These are phyloP conservation scores for Cutaneotrichosporon sp. DNA, from an alignment of 1,284 basidiomycete species.

Conservation along the genomic window DNA sequence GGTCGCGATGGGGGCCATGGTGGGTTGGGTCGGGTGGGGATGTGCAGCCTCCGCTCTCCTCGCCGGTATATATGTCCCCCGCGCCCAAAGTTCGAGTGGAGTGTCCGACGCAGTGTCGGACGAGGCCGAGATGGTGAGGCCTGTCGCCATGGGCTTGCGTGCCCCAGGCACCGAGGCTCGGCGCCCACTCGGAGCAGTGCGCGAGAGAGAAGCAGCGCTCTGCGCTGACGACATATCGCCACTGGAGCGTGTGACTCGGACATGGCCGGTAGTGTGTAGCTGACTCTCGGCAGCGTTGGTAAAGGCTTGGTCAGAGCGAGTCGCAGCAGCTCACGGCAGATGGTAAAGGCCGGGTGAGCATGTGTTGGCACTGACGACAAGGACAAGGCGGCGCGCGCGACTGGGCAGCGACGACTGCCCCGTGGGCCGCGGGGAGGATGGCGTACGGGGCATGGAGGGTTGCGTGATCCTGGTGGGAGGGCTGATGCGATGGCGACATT, in stretches of 20 bases:
- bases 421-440: background rate
- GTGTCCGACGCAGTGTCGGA: background rate
- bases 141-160: background rate
- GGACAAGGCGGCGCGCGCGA: too few relatives aligned
- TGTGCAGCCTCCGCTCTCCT: too few relatives aligned
- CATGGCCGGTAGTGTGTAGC: too few relatives aligned
- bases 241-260: too few relatives aligned
- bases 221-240: too few relatives aligned
- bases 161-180: background rate
- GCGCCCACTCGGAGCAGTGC: background rate
- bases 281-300: too few relatives aligned
- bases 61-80: background rate
- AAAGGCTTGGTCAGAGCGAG: too few relatives aligned
- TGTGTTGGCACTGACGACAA: background rate
- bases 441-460: background rate
- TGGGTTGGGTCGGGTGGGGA: background rate
- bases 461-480: too few relatives aligned
- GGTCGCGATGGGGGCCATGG: constrained; percentile 14
- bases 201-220: background rate
- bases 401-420: too few relatives aligned
- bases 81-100: too few relatives aligned
- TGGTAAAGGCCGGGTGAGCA: too few relatives aligned
- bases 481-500: constrained; percentile 4
- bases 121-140: constrained; percentile 1
- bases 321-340: too few relatives aligned